A percentile compares a stretch with the other conserved stretches of the same genome.
phyloP scores from a whole-genome alignment of 2,329 filamentous ascomycete species.

The Chrysosporium queenslandicum region DNA sequence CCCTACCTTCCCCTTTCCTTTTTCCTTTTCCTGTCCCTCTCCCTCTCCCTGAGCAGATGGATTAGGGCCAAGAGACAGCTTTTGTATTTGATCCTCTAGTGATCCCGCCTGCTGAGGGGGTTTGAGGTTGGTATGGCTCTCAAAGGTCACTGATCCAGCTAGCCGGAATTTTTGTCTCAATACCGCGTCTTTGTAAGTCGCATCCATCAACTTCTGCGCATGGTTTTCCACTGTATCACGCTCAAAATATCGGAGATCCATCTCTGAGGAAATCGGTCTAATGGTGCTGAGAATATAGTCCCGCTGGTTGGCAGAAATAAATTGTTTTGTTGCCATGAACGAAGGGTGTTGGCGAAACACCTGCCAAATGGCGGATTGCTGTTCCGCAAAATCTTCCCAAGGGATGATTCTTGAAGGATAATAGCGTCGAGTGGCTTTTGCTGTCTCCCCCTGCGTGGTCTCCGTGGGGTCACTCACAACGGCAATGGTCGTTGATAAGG shows the following conservation, averaged over 20 bases:
- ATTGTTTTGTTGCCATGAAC: constrained; percentile 11
- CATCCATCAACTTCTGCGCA: constrained; percentile 28
- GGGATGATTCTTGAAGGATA: constrained; percentile 12
- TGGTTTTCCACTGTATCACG: constrained; percentile 31
- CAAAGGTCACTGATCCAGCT: constrained; percentile 5
- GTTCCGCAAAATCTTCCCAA: constrained; percentile 10
- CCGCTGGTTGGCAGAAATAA: constrained; percentile 14
- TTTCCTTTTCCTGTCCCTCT: background rate
- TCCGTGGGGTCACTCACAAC: constrained; percentile 14
- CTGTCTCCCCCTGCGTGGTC: constrained; percentile 15
- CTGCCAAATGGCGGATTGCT: constrained; percentile 12
- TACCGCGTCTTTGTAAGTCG: constrained; percentile 20
- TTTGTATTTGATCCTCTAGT: background rate
- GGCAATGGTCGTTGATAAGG: constrained; percentile 12
- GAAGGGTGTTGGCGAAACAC: constrained; percentile 8
- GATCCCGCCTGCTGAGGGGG: background rate
- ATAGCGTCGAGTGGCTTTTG: constrained; percentile 14
- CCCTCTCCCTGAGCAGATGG: background rate
- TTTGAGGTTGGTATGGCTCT: constrained; percentile 8
- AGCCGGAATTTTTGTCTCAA: background rate
- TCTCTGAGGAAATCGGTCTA: constrained; percentile 29
- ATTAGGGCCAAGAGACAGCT: background rate
- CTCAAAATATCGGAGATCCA: constrained; percentile 28
- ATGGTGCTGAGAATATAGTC: constrained; percentile 18
- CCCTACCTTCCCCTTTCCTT: no score